phyloP scores from a whole-genome alignment of 2,329 filamentous ascomycete genomes.

The Talaromyces sp. region DNA sequence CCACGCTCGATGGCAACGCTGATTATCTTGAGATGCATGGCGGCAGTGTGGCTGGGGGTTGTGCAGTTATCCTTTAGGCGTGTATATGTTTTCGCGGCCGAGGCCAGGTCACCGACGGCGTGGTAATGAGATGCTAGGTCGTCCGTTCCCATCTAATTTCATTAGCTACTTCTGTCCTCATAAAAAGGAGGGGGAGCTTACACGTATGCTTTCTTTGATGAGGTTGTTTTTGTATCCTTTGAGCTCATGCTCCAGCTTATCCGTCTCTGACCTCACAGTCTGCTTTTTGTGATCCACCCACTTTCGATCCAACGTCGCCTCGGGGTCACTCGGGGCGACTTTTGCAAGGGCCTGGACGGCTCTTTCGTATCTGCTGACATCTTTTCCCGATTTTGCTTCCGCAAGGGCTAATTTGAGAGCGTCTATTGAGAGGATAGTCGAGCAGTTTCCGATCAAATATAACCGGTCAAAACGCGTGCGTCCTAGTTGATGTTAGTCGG shows the following conservation, averaged over 20 bases:
- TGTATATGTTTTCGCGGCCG: constrained; percentile 71
- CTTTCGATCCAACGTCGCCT: constrained; percentile 61
- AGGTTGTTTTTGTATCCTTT: constrained; percentile 95
- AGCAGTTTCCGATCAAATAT: constrained; percentile 73
- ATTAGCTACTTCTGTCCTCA: not conserved
- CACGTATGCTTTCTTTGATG: constrained; percentile 93
- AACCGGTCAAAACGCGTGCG: constrained; percentile 78
- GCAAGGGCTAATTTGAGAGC: constrained; percentile 72
- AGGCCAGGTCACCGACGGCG: constrained; percentile 66
- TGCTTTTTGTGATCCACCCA: constrained; percentile 71
- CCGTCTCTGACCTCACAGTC: constrained; percentile 64
- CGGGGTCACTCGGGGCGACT: constrained; percentile 62
- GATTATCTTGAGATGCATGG: constrained; percentile 75
- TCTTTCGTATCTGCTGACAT: constrained; percentile 67
- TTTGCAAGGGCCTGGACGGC: constrained; percentile 62
- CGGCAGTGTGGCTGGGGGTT: constrained; percentile 74
- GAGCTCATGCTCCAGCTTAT: constrained; percentile 76
- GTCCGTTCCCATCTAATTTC: constrained; percentile 79
- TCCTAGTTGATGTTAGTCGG: constrained; percentile 46
- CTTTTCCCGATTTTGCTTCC: constrained; percentile 71
- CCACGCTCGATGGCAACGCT: constrained; percentile 69
- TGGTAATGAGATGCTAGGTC: constrained; percentile 84
- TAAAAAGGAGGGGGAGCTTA: constrained; percentile 38
- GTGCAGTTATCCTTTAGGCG: constrained; percentile 90
- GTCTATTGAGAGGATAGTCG: constrained; percentile 69